These are phyloP conservation scores for Vanilla planifolia DNA, from an alignment of 106 monocot species.

Conservation along the genomic window DNA sequence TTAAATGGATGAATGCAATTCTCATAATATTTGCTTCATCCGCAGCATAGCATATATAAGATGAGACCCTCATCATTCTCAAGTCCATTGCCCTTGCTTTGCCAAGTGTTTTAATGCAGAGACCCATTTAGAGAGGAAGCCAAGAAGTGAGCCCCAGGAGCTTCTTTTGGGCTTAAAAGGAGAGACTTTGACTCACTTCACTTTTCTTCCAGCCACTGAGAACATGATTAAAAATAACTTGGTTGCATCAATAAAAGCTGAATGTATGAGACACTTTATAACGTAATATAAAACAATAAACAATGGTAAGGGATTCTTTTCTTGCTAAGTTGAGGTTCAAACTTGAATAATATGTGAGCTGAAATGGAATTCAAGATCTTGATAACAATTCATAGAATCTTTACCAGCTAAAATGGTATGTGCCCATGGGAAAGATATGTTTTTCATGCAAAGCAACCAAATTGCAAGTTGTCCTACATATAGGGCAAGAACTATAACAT, in stretches of 20 bases:
- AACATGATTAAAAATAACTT: background rate
- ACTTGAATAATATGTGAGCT: background rate
- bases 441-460: no score
- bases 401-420: background rate
- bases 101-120: background rate
- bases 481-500: no score
- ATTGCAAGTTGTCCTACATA: no score
- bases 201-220: conserved; percentile 32
- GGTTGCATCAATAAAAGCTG: background rate
- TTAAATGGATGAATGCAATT: background rate
- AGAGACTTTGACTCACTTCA: conserved; percentile 12
- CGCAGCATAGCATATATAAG: background rate
- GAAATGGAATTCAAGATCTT: background rate
- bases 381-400: background rate
- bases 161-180: background rate
- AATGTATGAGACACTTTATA: background rate
- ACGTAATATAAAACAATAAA: background rate
- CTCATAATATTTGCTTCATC: background rate
- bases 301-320: background rate
- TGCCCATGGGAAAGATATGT: no score
- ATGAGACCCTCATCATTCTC: background rate
- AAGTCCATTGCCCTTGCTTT: background rate
- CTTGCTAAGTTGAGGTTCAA: background rate
- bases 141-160: background rate
- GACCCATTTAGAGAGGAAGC: background rate